Conservation (phyloP, 192 early-diverging fungal species). For the Backusella circina region DNA sequence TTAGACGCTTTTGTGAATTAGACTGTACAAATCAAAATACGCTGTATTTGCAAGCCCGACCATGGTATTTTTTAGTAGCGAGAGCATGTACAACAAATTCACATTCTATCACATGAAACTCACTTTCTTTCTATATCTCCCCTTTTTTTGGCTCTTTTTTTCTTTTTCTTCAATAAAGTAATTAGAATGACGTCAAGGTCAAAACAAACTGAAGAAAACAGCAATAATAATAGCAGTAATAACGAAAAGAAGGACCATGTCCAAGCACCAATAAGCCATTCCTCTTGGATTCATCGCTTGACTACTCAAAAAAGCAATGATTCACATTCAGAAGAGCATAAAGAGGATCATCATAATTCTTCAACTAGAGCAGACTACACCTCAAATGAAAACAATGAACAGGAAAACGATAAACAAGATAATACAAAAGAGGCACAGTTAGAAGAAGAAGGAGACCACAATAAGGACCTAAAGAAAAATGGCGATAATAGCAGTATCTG, state of each 20-base stretch:
- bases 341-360: neutral
- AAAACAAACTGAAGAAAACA: neutral
- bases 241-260: neutral
- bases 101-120: conserved; percentile 8
- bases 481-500: neutral
- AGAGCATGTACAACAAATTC: neutral
- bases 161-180: neutral
- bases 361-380: neutral
- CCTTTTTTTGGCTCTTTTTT: neutral
- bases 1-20: too few species aligned
- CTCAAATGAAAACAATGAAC: neutral
- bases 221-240: neutral
- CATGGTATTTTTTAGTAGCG: neutral
- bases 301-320: neutral
- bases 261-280: neutral
- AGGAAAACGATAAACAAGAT: neutral
- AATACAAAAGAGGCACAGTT: neutral
- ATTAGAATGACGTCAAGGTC: neutral
- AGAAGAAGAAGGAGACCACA: neutral
- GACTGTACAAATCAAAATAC: too few species aligned
- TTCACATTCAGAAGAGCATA: neutral
- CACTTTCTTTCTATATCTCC: neutral
- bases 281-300: neutral
- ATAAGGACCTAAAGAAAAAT: neutral
- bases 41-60: neutral